These are phyloP conservation scores for Microcera coccophila DNA, from an alignment of 2,329 filamentous ascomycete genomes.

Conservation along the genomic window DNA sequence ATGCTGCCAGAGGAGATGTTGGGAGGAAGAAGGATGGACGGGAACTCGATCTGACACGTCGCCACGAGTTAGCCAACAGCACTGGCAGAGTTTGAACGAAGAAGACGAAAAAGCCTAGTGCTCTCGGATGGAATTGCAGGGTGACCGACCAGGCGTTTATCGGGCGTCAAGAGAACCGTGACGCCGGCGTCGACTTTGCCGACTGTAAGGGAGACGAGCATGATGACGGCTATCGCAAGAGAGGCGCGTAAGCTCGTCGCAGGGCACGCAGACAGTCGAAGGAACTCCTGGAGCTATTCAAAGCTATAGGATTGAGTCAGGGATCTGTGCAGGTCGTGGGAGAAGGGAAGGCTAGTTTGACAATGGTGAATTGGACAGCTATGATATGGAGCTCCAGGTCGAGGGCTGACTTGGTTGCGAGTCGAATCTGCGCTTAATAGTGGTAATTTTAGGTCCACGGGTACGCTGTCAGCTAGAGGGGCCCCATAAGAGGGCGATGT, in stretches of 20 bases:
- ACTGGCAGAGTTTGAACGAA: background rate
- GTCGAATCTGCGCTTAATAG: background rate
- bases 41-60: slow-evolving; percentile 81
- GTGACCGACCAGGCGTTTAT: slow-evolving; percentile 81
- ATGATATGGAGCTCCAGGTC: background rate
- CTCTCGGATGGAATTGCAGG: background rate
- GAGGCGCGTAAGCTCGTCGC: background rate
- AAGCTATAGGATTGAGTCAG: background rate
- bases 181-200: slow-evolving; percentile 99
- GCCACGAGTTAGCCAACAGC: slow-evolving; percentile 17
- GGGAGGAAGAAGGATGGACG: slow-evolving; percentile 90
- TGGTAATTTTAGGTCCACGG: background rate
- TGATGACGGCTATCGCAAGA: slow-evolving; percentile 41
- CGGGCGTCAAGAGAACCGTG: slow-evolving; percentile 91
- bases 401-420: background rate
- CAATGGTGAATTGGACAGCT: background rate
- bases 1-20: slow-evolving; percentile 96
- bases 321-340: background rate
- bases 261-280: background rate
- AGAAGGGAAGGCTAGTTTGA: background rate
- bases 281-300: background rate
- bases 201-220: slow-evolving; percentile 97
- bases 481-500: background rate
- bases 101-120: background rate
- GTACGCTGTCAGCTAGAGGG: background rate